Base-by-base conservation (phyloP, 441 rosid genomes). In the Arabidopsis lyrata region DNA sequence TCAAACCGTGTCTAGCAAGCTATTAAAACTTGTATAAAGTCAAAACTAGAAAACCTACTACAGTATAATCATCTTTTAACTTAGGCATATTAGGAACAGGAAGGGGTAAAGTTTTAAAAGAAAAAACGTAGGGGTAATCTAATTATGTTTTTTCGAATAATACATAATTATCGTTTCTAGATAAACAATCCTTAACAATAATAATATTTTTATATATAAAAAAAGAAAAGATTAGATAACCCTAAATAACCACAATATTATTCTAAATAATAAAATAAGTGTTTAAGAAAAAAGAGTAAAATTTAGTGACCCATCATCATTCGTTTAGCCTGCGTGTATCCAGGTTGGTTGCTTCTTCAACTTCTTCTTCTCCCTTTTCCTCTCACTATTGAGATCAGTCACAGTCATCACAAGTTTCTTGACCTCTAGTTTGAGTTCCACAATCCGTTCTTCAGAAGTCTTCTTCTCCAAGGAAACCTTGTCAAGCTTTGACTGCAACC, bases 361-460 rank as follows among this genome's bases (percentile, higher is more conserved):
- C 62, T 52, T 72, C 36, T 8, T 27, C 58, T 62, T 41, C 45
- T 62, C 76, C 34, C 29, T 32, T 9, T 61, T 61, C 52, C 50
- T 61, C 52, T 61, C 22, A 61, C 5, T 14, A 14, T 42, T 14
- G 66, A 27, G 66, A 61, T 41, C 66, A 42, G 68, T 50, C 34
- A 61, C 11, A 27, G 53, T 31, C 8, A 50, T 6, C 53, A 22
- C 14, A n/a, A 61, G 61, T 52, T 71, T 14, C 5, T 52, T 6
- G 32, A 72, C 10, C 38, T 63, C 47, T 31, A 13, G 22, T 20
- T 42, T 31, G 24, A 62, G 59, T 18, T 62, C 36, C 45, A 31
- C 4, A n/a, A 72, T 20, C 63, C 76, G 63, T 41, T 38, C 47
- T 72, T 72, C 62, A 61, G 52, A 52, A 31, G 27, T 12, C 60